Evolutionary conservation across 83 land plant species (phyloP).

Genomic region (Picea abies): DNA sequence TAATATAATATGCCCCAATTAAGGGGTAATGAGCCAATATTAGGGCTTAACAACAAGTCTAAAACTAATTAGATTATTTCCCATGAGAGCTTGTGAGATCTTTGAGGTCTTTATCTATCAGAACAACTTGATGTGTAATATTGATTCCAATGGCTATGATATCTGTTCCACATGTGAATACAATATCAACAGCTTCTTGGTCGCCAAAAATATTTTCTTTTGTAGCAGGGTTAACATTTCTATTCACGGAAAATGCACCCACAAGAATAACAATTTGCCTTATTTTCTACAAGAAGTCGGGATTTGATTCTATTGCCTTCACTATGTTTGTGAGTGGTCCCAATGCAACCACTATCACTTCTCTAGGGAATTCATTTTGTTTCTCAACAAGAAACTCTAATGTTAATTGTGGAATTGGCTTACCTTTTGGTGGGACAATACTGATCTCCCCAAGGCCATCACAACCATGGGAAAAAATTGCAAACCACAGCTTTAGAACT

Average conservation of each 20-base stretch:
- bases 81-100: constrained; percentile 45
- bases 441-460: constrained; percentile 95
- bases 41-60: too few species aligned
- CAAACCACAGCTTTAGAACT: constrained; percentile 44
- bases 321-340: too few species aligned
- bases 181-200: constrained; percentile 21
- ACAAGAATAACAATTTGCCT: constrained; percentile 86
- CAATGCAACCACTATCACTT: constrained; percentile 90
- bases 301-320: constrained; percentile 85
- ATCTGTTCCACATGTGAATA: constrained; percentile 88
- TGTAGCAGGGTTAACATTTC: constrained; percentile 96
- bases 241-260: constrained; percentile 93
- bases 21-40: too few species aligned
- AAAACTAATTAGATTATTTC: constrained; percentile 64
- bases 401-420: constrained; percentile 69
- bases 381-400: constrained; percentile 73
- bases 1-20: too few species aligned
- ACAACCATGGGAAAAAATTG: constrained; percentile 82
- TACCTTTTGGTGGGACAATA: constrained; percentile 71
- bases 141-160: constrained; percentile 84
- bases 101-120: constrained; percentile 59
- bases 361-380: constrained; percentile 65
- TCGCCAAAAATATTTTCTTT: constrained; percentile 90
- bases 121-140: constrained; percentile 90
- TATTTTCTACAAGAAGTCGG: constrained; percentile 69